A percentile compares a stretch with the other conserved stretches of the same genome.
Evolutionary conservation across 192 early-diverging fungal genomes (phyloP).

Genomic region (Ambispora gerdemannii): DNA sequence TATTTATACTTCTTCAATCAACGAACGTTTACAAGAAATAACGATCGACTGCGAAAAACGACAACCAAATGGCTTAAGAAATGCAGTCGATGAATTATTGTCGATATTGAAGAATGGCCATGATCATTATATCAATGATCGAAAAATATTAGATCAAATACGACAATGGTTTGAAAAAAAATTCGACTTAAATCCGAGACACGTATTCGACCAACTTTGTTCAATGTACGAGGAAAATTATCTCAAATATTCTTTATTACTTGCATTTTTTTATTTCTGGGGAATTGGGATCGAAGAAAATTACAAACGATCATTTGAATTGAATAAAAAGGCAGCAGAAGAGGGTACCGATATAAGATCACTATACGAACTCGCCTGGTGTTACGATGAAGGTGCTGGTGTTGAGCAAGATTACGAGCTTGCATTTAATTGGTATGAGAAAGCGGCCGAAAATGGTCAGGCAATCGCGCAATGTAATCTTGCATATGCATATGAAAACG

Average conservation of each 20-base stretch:
- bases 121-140: no score
- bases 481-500: background rate
- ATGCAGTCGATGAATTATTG: no score
- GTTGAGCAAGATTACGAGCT: background rate
- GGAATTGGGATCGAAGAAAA: background rate
- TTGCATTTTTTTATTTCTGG: background rate
- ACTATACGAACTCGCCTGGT: background rate
- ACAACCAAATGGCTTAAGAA: no score
- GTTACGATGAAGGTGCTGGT: background rate
- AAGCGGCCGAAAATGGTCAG: background rate
- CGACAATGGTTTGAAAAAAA: no score
- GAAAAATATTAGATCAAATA: no score
- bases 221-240: no score
- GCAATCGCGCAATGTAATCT: background rate
- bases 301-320: background rate
- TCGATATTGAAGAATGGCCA: no score
- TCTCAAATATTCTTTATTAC: no score
- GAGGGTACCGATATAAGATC: background rate
- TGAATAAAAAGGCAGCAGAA: background rate
- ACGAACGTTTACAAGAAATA: no score
- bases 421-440: background rate
- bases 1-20: no score
- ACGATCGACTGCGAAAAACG: no score
- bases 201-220: background rate
- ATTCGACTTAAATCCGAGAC: background rate